Evolutionary conservation across 2,329 filamentous ascomycete species (phyloP), one percentile per base, ranked within the genome.

Genomic region (Rhynchosporium agropyri): DNA sequence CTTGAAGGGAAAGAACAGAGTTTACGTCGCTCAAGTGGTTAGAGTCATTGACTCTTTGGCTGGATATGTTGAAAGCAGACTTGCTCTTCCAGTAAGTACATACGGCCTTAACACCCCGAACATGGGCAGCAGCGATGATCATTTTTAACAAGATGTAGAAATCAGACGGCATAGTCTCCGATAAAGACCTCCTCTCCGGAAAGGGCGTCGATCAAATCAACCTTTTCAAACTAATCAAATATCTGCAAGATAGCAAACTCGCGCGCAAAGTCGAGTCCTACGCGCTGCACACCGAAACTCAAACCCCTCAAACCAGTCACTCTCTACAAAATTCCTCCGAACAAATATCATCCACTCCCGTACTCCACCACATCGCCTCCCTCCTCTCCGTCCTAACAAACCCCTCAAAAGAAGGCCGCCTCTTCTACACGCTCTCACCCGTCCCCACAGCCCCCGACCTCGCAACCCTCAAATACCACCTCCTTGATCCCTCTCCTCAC

Each of bases 151-250:
- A 28, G n/a, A 36, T 48, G 1, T 67, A 82, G 74, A 73, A 74
- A 29, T 75, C 79, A 0, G 89, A 92, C 66, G 90, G 89, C 0
- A 83, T 89, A 33, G 86, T 94, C 0, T 84, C 89, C 49, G 78
- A 90, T 15, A 88, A 87, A 26, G 83, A 87, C 5, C 80, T 99
- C 0, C 87, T 97, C 67, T 83, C 87, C 29, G 87, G 88, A 43
- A 97, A 96, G 74, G 92, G 92, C 0, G 89, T 95, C 29, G 95
- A 99, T 72, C 94, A 98, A 72, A 93, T 99, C 77, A 97, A 98
- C 71, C 84, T 97, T 36, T 94, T 91, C 77, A 94, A 95, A 73
- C 81, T 99, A 13, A 87, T 93, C 38, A 84, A 86, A 49, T 98
- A 98, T 74, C 84, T 99, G 3, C 90, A 94, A 71, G 89, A 95